phyloP scores from a whole-genome alignment of 805 yeast genomes.

The Ogataea pignaliae region DNA sequence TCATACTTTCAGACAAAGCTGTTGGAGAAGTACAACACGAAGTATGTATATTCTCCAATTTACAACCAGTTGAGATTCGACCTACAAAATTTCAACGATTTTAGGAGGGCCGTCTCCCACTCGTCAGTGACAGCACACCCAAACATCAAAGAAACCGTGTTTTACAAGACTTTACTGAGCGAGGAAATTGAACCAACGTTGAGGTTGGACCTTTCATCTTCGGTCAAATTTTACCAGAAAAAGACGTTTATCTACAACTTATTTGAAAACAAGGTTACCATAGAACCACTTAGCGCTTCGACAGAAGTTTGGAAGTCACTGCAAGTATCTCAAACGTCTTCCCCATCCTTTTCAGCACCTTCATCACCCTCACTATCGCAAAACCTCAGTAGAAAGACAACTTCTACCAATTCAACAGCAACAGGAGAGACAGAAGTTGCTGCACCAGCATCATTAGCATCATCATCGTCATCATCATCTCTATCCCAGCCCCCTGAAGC shows the following conservation, averaged over 20 bases:
- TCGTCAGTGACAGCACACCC: slow-evolving; percentile 3
- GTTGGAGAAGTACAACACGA: slow-evolving; percentile 21
- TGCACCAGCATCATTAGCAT: no score
- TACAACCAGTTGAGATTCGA: slow-evolving; percentile 40
- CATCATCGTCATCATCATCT: no score
- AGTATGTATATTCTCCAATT: slow-evolving; percentile 25
- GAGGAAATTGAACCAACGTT: slow-evolving; percentile 81
- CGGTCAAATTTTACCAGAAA: slow-evolving; percentile 53
- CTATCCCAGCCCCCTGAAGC: no score
- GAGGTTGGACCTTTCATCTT: slow-evolving; percentile 59
- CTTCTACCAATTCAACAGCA: slow-evolving; percentile 2
- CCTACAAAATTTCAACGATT: slow-evolving; percentile 38
- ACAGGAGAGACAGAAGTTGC: background rate
- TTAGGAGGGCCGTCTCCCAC: slow-evolving; percentile 35
- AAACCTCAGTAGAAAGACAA: no score
- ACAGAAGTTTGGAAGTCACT: slow-evolving; percentile 64
- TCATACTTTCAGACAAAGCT: slow-evolving; percentile 15
- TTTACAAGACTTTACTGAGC: slow-evolving; percentile 57
- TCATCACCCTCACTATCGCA: slow-evolving; percentile 10
- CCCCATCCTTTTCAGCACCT: slow-evolving; percentile 7
- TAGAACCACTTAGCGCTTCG: slow-evolving; percentile 83
- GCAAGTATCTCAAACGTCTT: slow-evolving; percentile 10
- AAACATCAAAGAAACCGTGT: slow-evolving; percentile 45
- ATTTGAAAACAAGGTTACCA: slow-evolving; percentile 73
- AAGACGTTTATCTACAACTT: slow-evolving; percentile 61